A percentile compares a stretch with the other conserved stretches of the same genome.
Conservation (phyloP, 345 rosid genomes). For the Salix brachista region DNA sequence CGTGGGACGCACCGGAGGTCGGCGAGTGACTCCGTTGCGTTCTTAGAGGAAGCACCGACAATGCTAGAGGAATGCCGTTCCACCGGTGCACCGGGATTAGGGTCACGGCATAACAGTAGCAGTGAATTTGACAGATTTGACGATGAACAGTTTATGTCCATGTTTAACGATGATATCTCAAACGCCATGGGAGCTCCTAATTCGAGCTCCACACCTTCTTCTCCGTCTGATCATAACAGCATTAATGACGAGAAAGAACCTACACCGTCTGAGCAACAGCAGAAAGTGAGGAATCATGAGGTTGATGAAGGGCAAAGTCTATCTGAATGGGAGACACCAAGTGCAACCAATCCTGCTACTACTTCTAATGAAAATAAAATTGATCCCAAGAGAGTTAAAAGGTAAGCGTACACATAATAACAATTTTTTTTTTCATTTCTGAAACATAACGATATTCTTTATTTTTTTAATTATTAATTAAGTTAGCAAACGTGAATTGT, state of each 20-base stretch:
- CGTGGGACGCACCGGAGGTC: constrained; percentile 33
- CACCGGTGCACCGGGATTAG: neutral
- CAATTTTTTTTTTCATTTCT: neutral
- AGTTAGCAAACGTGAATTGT: neutral
- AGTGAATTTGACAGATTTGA: constrained; percentile 27
- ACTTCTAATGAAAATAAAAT: constrained; percentile 10
- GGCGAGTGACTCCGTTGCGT: constrained; percentile 31
- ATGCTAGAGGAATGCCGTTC: constrained; percentile 20
- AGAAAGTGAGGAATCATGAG: constrained; percentile 3
- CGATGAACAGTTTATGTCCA: constrained; percentile 33
- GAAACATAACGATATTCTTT: neutral
- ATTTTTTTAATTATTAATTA: neutral
- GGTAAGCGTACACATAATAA: constrained; percentile 8
- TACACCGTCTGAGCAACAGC: constrained; percentile 3
- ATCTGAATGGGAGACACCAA: constrained; percentile 16
- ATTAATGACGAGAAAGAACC: constrained; percentile 26
- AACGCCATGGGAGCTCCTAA: constrained; percentile 9
- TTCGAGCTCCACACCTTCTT: constrained; percentile 21
- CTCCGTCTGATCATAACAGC: constrained; percentile 33
- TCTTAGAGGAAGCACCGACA: constrained; percentile 24
- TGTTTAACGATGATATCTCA: constrained; percentile 26
- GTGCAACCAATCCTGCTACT: neutral
- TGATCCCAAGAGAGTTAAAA: constrained; percentile 34
- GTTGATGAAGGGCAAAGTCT: constrained; percentile 24
- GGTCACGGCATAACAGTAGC: constrained; percentile 8